These are phyloP conservation scores for Mrakia blollopis DNA, from an alignment of 768 basidiomycete genomes.

Conservation along the genomic window DNA sequence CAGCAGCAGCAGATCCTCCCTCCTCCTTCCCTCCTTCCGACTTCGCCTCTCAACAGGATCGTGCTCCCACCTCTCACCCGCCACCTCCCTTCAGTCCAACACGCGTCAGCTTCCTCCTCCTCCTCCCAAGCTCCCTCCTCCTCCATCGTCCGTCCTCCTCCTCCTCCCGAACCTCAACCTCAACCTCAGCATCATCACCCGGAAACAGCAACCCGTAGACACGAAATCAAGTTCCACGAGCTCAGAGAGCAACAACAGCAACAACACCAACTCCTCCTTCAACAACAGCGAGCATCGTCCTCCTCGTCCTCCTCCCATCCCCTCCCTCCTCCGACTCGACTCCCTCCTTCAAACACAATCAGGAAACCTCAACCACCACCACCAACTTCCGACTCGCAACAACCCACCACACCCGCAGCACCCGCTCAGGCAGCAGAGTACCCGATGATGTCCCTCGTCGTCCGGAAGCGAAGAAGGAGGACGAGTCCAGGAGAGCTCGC, in stretches of 20 bases:
- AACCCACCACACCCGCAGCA: neutral
- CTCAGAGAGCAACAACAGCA: neutral
- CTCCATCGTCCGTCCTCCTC: neutral
- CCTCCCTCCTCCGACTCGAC: neutral
- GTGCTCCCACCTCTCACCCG: neutral
- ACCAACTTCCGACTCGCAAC: neutral
- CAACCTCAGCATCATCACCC: neutral
- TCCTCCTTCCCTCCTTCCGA: neutral
- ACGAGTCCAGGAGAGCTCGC: conserved; percentile 28
- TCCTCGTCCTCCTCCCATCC: neutral
- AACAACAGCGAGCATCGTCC: neutral
- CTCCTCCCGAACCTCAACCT: neutral
- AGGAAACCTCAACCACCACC: neutral
- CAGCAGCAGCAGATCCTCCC: neutral
- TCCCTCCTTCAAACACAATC: neutral
- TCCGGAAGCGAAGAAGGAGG: conserved; percentile 28
- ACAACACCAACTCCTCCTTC: neutral
- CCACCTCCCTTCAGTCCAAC: neutral
- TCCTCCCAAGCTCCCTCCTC: neutral
- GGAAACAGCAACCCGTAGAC: neutral
- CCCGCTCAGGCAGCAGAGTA: neutral
- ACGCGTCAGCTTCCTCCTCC: neutral
- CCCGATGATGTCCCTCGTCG: neutral
- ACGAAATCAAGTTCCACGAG: neutral
- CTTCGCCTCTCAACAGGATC: neutral